Evolutionary conservation across 179 eudicot species (phyloP).

Genomic region (Nepenthes alata): DNA sequence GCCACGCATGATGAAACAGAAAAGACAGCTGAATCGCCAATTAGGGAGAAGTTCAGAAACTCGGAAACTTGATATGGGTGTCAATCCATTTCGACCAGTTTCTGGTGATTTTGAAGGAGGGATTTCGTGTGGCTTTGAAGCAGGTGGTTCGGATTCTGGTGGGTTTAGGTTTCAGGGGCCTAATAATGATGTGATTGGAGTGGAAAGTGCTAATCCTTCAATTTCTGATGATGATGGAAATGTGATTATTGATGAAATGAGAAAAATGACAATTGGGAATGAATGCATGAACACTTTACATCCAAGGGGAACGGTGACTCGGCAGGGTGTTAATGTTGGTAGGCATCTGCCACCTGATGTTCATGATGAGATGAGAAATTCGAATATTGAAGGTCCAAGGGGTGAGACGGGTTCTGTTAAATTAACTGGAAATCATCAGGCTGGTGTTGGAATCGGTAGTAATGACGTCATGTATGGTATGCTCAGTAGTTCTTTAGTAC

Average conservation of each 20-base stretch:
- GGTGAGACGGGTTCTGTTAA: conserved; percentile 8
- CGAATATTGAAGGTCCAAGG: conserved; percentile 19
- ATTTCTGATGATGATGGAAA: conserved; percentile 19
- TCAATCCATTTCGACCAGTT: conserved; percentile 23
- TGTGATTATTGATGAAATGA: conserved; percentile 38
- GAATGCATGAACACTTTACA: not conserved
- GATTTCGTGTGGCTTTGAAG: conserved; percentile 21
- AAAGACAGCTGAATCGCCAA: conserved; percentile 18
- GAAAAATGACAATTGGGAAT: conserved; percentile 22
- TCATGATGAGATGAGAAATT: conserved; percentile 15
- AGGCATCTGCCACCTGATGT: conserved; percentile 18
- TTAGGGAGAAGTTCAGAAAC: conserved; percentile 23
- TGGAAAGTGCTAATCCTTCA: conserved; percentile 9
- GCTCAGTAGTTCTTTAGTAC: not conserved
- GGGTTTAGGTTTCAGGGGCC: conserved; percentile 11
- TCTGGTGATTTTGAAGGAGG: conserved; percentile 11
- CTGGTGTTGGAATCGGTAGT: too few relatives aligned
- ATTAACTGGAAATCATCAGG: conserved; percentile 1
- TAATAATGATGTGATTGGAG: conserved; percentile 19
- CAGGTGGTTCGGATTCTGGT: conserved; percentile 7
- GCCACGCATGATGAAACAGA: conserved; percentile 24
- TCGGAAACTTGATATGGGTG: conserved; percentile 21
- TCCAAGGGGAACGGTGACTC: too few relatives aligned
- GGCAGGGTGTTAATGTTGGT: conserved; percentile 9
- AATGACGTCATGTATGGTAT: too few relatives aligned